A percentile compares a stretch with the other conserved stretches of the same genome.
Conservation (phyloP, 2,329 filamentous ascomycete genomes). For the Capronia coronata region DNA sequence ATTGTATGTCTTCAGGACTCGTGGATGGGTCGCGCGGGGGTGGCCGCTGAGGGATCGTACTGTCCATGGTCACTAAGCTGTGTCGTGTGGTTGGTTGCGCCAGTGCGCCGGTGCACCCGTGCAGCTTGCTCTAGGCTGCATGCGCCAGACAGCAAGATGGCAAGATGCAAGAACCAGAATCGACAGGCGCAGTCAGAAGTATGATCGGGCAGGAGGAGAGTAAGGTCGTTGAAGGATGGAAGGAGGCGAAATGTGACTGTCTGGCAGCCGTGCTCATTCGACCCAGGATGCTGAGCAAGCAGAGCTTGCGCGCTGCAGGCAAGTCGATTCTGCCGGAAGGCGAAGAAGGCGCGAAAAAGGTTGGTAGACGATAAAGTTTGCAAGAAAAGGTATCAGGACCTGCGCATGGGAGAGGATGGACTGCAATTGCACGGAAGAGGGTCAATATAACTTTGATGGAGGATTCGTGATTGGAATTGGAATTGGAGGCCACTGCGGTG, state of each 20-base stretch:
- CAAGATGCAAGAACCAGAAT: background rate
- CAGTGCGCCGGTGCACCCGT: slow-evolving; percentile 5
- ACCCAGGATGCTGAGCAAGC: slow-evolving; percentile 14
- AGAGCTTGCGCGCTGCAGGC: background rate
- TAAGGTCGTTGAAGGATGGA: slow-evolving; percentile 2
- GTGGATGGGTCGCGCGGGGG: slow-evolving; percentile 13
- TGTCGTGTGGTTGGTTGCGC: slow-evolving; percentile 5
- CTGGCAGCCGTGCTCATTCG: slow-evolving; percentile 3
- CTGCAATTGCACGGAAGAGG: background rate
- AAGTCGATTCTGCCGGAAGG: slow-evolving; percentile 5
- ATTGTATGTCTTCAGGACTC: slow-evolving; percentile 10
- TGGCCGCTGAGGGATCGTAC: slow-evolving; percentile 16
- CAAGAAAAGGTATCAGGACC: background rate
- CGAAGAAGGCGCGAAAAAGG: too few species aligned
- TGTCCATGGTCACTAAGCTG: slow-evolving; percentile 22
- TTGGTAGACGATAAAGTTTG: background rate
- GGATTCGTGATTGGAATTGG: background rate
- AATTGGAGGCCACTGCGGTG: too few species aligned
- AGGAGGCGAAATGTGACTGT: slow-evolving; percentile 2
- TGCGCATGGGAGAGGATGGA: background rate
- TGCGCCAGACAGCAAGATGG: slow-evolving; percentile 4
- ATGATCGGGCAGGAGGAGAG: slow-evolving; percentile 1
- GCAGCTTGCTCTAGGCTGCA: slow-evolving; percentile 7
- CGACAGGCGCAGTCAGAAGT: background rate
- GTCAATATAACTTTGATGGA: background rate